A percentile compares a stretch with the other conserved stretches of the same genome.
phyloP scores from a whole-genome alignment of 2,329 filamentous ascomycete genomes.

The Nemania abortiva region DNA sequence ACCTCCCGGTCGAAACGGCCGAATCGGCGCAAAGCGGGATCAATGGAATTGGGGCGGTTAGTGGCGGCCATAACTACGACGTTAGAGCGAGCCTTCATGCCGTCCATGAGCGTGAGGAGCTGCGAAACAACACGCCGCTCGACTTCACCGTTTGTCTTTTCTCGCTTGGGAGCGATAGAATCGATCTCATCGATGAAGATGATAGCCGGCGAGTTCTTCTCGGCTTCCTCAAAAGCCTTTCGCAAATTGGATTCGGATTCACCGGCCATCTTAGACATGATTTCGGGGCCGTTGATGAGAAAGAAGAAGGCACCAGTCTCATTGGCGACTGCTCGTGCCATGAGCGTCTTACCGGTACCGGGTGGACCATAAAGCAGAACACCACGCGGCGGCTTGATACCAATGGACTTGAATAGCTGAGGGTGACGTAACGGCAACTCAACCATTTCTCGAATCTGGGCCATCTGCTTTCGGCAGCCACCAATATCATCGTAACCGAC shows the following conservation, averaged over 20 bases:
- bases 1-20: slow-evolving; percentile 99
- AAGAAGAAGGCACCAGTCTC: slow-evolving; percentile 99
- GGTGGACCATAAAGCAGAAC: slow-evolving; percentile 96
- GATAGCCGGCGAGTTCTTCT: slow-evolving; percentile 99
- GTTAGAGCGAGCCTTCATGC: slow-evolving; percentile 99
- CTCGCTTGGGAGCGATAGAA: slow-evolving; percentile 98
- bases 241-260: slow-evolving; percentile 98
- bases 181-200: slow-evolving; percentile 99
- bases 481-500: slow-evolving; percentile 99
- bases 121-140: slow-evolving; percentile 98
- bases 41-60: slow-evolving; percentile 98
- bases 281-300: slow-evolving; percentile 98
- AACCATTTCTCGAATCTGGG: slow-evolving; percentile 98
- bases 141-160: slow-evolving; percentile 99
- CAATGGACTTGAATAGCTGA: slow-evolving; percentile 99
- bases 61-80: slow-evolving; percentile 99
- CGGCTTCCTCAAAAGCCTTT: slow-evolving; percentile 99
- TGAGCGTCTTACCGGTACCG: slow-evolving; percentile 98
- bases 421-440: slow-evolving; percentile 96
- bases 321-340: slow-evolving; percentile 98
- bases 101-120: slow-evolving; percentile 96
- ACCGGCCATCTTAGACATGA: slow-evolving; percentile 99
- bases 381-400: slow-evolving; percentile 99
- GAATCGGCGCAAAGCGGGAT: slow-evolving; percentile 96
- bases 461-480: slow-evolving; percentile 99